Conservation (phyloP, 2,329 filamentous ascomycete species). For the Fusarium agapanthi region DNA sequence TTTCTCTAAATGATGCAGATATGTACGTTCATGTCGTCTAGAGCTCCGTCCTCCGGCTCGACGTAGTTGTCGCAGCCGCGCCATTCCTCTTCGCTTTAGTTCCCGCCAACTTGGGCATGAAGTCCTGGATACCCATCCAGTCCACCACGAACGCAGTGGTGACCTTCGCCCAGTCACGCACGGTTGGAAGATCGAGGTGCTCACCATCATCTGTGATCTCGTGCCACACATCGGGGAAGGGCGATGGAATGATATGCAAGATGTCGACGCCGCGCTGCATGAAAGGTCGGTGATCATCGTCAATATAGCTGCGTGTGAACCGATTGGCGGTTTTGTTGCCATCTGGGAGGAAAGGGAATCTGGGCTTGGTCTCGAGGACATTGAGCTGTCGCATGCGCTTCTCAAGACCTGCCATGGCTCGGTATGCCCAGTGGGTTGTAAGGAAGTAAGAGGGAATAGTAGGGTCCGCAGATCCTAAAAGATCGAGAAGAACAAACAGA, state of each 20-base stretch:
- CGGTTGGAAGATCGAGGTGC: slow-evolving; percentile 81
- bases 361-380: slow-evolving; percentile 68
- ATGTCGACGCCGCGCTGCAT: slow-evolving; percentile 86
- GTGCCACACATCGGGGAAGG: slow-evolving; percentile 90
- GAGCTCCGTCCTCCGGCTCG: slow-evolving; percentile 48
- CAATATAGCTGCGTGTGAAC: slow-evolving; percentile 65
- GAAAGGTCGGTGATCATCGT: slow-evolving; percentile 94
- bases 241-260: slow-evolving; percentile 85
- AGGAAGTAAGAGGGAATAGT: slow-evolving; percentile 85
- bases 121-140: slow-evolving; percentile 80
- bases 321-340: slow-evolving; percentile 58
- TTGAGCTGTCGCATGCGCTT: slow-evolving; percentile 73
- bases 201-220: slow-evolving; percentile 82
- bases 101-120: slow-evolving; percentile 44
- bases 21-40: slow-evolving; percentile 28
- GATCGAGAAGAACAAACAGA: slow-evolving; percentile 90
- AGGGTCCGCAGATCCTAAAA: slow-evolving; percentile 77
- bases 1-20: slow-evolving; percentile 15
- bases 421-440: slow-evolving; percentile 93
- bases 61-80: slow-evolving; percentile 31
- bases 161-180: slow-evolving; percentile 88
- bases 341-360: slow-evolving; percentile 71
- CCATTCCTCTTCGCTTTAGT: slow-evolving; percentile 41
- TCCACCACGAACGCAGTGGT: slow-evolving; percentile 86
- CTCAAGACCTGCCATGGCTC: slow-evolving; percentile 78